A percentile compares a stretch with the other conserved stretches of the same genome.
phyloP scores from a whole-genome alignment of 2,329 filamentous ascomycete species.

The Aspergillus cejpii region DNA sequence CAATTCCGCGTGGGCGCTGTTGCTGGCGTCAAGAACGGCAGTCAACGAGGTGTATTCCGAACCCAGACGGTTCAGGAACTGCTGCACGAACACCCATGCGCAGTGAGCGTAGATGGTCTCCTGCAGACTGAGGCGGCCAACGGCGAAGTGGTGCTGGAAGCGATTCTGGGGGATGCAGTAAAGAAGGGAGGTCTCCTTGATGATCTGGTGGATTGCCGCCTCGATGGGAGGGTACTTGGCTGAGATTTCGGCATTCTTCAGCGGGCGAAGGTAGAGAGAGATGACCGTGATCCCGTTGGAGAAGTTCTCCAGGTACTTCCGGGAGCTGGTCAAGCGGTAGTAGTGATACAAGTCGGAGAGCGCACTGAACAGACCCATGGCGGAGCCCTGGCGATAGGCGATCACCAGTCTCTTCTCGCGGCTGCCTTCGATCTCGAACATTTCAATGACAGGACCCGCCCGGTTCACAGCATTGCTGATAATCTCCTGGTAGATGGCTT shows the following conservation, averaged over 20 bases:
- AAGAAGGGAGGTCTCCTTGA: conserved; percentile 92
- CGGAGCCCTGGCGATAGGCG: conserved; percentile 88
- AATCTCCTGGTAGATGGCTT: conserved; percentile 90
- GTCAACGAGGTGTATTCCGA: conserved; percentile 86
- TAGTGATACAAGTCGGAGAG: conserved; percentile 96
- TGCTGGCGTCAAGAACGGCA: conserved; percentile 70
- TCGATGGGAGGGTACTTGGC: conserved; percentile 70
- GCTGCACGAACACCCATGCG: conserved; percentile 94
- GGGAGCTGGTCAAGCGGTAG: conserved; percentile 90
- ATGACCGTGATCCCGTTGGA: conserved; percentile 97
- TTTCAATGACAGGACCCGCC: conserved; percentile 92
- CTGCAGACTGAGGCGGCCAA: conserved; percentile 80
- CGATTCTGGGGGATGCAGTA: conserved; percentile 98
- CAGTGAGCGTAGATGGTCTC: conserved; percentile 97
- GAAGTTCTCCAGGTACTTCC: conserved; percentile 98
- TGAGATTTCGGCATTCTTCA: conserved; percentile 51
- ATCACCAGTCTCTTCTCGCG: conserved; percentile 91
- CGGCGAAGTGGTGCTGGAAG: conserved; percentile 82
- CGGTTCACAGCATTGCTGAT: conserved; percentile 76
- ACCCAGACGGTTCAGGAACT: conserved; percentile 92
- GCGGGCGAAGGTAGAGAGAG: conserved; percentile 83
- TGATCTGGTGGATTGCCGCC: conserved; percentile 95
- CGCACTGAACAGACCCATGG: conserved; percentile 88
- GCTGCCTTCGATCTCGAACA: conserved; percentile 88
- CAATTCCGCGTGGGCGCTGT: conserved; percentile 78